phyloP scores from a whole-genome alignment of 2,329 filamentous ascomycete species.

The Fusarium pseudocircinatum region DNA sequence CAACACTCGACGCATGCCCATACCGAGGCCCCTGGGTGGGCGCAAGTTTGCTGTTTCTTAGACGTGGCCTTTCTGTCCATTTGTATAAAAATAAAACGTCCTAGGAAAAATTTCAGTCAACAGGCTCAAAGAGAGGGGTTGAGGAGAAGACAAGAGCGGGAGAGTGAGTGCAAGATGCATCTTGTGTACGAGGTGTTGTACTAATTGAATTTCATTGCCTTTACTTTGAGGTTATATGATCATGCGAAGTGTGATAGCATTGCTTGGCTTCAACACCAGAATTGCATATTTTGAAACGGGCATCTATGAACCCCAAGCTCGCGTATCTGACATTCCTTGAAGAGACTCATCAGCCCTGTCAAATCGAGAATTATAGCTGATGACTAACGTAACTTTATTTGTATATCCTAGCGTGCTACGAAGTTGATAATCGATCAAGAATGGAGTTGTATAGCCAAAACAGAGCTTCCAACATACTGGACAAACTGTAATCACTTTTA shows the following conservation, averaged over 20 bases:
- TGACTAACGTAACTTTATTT: background rate
- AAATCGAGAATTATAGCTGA: background rate
- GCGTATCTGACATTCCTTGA: background rate
- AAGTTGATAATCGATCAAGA: background rate
- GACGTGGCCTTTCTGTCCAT: conserved; percentile 48
- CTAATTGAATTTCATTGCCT: conserved; percentile 40
- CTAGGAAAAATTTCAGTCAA: conserved; percentile 41
- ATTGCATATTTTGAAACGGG: background rate
- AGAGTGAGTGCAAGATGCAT: conserved; percentile 25
- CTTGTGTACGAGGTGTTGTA: conserved; percentile 32
- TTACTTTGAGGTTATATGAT: background rate
- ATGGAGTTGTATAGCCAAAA: background rate
- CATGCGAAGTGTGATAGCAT: background rate
- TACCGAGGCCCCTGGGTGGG: conserved; percentile 35
- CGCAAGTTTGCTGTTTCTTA: conserved; percentile 47
- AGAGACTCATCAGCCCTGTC: background rate
- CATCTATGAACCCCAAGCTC: background rate
- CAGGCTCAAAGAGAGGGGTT: conserved; percentile 27
- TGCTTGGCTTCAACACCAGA: background rate
- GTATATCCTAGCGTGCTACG: too few species aligned
- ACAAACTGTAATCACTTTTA: background rate
- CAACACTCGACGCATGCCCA: conserved; percentile 10
- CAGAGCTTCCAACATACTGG: background rate
- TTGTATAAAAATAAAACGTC: conserved; percentile 53
- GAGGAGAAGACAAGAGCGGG: conserved; percentile 15